Evolutionary conservation across 1,284 basidiomycete species (phyloP), one percentile per base, ranked within the genome.

Genomic region (Ustanciosporium gigantosporum): DNA sequence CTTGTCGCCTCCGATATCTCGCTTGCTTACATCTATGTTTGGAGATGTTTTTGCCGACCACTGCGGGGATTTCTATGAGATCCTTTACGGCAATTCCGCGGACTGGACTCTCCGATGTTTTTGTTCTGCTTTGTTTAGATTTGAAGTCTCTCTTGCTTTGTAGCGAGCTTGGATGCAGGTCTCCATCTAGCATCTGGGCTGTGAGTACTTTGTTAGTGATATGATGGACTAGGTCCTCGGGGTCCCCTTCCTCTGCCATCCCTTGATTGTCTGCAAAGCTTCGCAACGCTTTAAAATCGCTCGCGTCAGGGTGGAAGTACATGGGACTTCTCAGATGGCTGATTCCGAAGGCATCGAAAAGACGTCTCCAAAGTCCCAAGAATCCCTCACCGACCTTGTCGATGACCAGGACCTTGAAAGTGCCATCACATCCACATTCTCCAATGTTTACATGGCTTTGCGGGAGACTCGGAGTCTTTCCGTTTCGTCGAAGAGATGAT

Each of bases 301-400:
- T 62, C 1, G 79, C 77, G 24, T 66, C 64, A 6, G 68, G 57
- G 47, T 80, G 79, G 41, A 80, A 80, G 46, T 79, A 76, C 73
- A 80, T 76, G 3, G 79, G 79, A 19, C 70, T 74, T 5, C 79
- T 67, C 15, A 80, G 55, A 49, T 78, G 59, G 20, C 48, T 56
- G 37, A 74, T 73, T 11, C 65, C 46, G n/a, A 60, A 41, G 15
- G 65, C 65, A 4, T 21, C 19, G 21, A 74, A 73, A 25, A 65
- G 53, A 15, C 56, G 22, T 31, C 64, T 41, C 68, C 68, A 74
- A 2, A 62, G 38, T 3, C 57, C 67, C 34, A 73, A 25, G 47
- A 72, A 74, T 3, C 62, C 68, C 22, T 70, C 56, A 4, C 68
- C 73, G 1, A 71, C 31, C 39, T 51, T 60, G 43, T 74, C 73